Evolutionary conservation across 805 yeast genomes (phyloP), one percentile per base, ranked within the genome.

Genomic region (Metschnikowia dekortorum): DNA sequence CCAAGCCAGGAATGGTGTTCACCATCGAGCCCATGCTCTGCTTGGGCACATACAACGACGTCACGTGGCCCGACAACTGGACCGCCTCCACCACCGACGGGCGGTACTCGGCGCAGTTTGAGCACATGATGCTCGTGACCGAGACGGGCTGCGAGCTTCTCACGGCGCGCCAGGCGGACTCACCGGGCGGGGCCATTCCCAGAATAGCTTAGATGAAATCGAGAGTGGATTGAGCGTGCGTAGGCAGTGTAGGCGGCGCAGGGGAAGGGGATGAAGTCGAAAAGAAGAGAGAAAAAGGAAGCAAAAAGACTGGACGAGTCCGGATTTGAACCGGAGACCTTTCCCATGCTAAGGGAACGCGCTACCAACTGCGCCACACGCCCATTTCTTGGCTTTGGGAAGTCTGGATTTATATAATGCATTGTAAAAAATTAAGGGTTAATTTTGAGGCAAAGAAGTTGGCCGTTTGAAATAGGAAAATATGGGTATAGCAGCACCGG

Each of bases 1-100:
- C 94, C 74, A 89, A 89, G 66, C 92, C 96, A 22, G 99, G 99
- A 22, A 87, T 91, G 85, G 89, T 88, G 11, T 94, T 94, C 75
- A 94, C 99, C 22, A 89, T 94, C 51, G 99, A 94, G 71, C 99
- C 99, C 42, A 94, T 94, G 99, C 81, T 94, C 58, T 87, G 89
- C 64, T 73, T 83, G 56, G 99, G 99, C 8, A 73, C 85, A 0
- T 85, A 81, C 73, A 81, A 81, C 62, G 98, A 91, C 68, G 69
- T 79, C 52, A 75, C 83, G 50, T 94, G 99, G 99, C 99, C 99
- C 2, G 99, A 94, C 68, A 87, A 89, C 68, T 94, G 99, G 99
- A 94, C 99, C 5, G 82, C 96, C 1, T 81, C 82, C 14, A 94
- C 99, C 14, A 83, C 83, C 38, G 99, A 94, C 65, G 99, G 99